Base-by-base conservation (phyloP, 2,329 filamentous ascomycete genomes). In the Colletotrichum sp. region DNA sequence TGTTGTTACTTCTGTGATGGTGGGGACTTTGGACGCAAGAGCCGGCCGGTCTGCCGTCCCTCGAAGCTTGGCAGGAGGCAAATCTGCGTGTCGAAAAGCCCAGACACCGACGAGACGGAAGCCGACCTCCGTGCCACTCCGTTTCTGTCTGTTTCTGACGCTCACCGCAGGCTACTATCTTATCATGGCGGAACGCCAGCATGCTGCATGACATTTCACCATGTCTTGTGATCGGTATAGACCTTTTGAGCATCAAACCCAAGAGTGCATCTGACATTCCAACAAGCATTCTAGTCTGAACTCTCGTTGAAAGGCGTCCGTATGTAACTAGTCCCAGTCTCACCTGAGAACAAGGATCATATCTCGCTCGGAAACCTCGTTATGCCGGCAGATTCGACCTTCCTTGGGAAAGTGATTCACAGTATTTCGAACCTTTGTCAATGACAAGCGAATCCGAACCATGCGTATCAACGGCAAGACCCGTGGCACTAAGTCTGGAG, bases 291-390 rank as follows among this genome's bases (percentile, higher is more conserved):
- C 5, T 43, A 5, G 1, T 43, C 38, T 12, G 18, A n/a, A 0
- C 38, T 43, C 9, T n/a, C 5, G 5, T 12, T 43, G 5, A 3
- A 43, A 1, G 9, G 38, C 18, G 2, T 47, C n/a, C n/a, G n/a
- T 13, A 21, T 21, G 3, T 8, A 21, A 47, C 2, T 1, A 47
- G 11, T 21, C 11, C 1, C 3, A 47, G 0, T 11, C 13, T 47
- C 6, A 3, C n/a, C n/a, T 18, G 11, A 3, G 3, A 6, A 8
- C 3, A 5, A 47, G 43, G 11, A 47, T 21, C 7, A 21, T 0
- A 21, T 21, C 2, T 8, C 3, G n/a, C 43, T 0, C 2, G 1
- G 3, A 0, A 1, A 21, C 43, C 11, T 21, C 13, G n/a, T 12
- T 13, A 5, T 0, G 18, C 9, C 18, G 38, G 0, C 38, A 47